Evolutionary conservation across 2,329 filamentous ascomycete genomes (phyloP), one percentile per base, ranked within the genome.

Genomic region (Zasmidium citrigriseum): DNA sequence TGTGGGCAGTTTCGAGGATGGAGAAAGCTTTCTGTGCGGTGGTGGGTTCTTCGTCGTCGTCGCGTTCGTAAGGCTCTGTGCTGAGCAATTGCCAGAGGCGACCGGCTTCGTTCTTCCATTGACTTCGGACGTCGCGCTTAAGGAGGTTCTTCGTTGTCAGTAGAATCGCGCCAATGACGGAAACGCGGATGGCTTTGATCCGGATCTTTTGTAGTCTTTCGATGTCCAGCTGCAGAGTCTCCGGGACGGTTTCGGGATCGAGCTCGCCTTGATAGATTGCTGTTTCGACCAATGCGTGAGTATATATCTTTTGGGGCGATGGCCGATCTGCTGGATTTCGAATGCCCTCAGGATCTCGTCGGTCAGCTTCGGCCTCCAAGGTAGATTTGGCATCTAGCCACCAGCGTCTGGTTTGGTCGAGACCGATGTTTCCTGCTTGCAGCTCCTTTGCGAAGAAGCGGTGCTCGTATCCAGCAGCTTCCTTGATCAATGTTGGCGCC

Each of bases 141-240:
- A 95, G 82, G 7, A 93, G 79, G 66, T 92, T 93, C 78, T 95
- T 95, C 73, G 88, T 89, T 52, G 91, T 91, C 14, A 93, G 77
- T 24, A 93, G 78, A 49, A 93, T 88, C 0, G 89, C 88, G 1
- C 88, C 89, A 2, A 89, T 84, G 1, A 89, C 89, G 21, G 90
- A 84, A 66, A 93, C 87, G 46, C 86, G 83, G 47, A 88, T 75
- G 0, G 86, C 80, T 58, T 86, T 79, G 23, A 76, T 72, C 9
- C 86, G 83, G 49, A 86, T 81, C 21, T 80, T 79, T 2, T 77
- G 73, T 45, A 91, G 83, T 16, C 90, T 88, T 54, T 81, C 82
- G 44, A 79, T 72, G 66, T 95, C 90, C 1, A 93, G 82, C 14
- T 80, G 79, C 20, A 95, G 82, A 60, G 90, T 93, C 70, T 93